Percentiles rank a stretch among this genome's conserved stretches.
Evolutionary conservation across 169 alveolate species (phyloP).

Genomic region (Plasmodium inui): DNA sequence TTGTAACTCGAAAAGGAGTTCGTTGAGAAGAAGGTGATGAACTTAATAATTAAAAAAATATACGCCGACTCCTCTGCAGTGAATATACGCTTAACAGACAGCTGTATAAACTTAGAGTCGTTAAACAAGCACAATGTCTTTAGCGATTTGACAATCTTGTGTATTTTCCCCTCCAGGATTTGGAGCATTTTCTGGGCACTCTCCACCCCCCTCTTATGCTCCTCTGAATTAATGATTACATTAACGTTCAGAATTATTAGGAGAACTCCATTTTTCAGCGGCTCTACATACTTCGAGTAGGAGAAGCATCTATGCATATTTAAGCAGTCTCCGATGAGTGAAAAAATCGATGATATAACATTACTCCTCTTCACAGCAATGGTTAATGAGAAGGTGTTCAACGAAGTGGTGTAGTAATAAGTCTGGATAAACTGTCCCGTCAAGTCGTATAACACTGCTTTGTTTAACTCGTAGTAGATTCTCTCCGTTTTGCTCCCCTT

Average conservation of each 20-base stretch:
- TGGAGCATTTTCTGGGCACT: background rate
- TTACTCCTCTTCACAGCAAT: slow-evolving; percentile 86
- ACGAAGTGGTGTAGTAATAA: slow-evolving; percentile 73
- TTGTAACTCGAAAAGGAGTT: slow-evolving; percentile 56
- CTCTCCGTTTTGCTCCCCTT: slow-evolving; percentile 83
- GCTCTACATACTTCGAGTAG: slow-evolving; percentile 87
- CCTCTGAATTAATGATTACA: slow-evolving; percentile 14
- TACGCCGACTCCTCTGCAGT: slow-evolving; percentile 71
- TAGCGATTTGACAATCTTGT: slow-evolving; percentile 33
- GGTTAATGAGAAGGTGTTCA: slow-evolving; percentile 80
- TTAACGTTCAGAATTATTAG: slow-evolving; percentile 45
- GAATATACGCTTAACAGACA: slow-evolving; percentile 53
- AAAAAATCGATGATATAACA: slow-evolving; percentile 83
- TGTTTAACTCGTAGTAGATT: slow-evolving; percentile 82
- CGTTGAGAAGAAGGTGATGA: slow-evolving; percentile 51
- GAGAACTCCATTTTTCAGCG: slow-evolving; percentile 77
- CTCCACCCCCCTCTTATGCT: background rate
- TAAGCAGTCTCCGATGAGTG: slow-evolving; percentile 85
- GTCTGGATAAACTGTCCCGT: slow-evolving; percentile 81
- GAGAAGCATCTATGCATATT: slow-evolving; percentile 87
- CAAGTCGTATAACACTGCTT: slow-evolving; percentile 78
- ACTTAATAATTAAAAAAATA: slow-evolving; percentile 29
- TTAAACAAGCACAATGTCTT: slow-evolving; percentile 46
- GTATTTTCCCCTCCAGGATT: background rate
- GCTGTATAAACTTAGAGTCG: slow-evolving; percentile 45